A percentile compares a stretch with the other conserved stretches of the same genome.
These are phyloP conservation scores for Leptomonas pyrrhocoris DNA, from an alignment of 208 protist species.

Conservation along the genomic window DNA sequence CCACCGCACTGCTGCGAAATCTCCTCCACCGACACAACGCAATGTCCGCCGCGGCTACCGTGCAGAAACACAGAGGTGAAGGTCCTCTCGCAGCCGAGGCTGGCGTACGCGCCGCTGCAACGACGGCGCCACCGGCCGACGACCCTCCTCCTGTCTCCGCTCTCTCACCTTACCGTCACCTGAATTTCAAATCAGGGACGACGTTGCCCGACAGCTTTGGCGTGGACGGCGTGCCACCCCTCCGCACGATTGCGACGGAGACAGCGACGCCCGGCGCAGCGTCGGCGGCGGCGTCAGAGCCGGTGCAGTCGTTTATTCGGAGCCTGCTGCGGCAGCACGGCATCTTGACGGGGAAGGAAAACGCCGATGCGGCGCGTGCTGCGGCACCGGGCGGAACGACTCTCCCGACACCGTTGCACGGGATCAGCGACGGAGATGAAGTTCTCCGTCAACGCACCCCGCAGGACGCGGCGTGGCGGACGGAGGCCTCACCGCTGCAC, in stretches of 20 bases:
- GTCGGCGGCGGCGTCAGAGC: slow-evolving; percentile 2
- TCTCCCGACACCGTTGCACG: too few relatives aligned
- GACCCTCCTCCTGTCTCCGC: slow-evolving; percentile 3
- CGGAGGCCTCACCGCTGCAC: too few relatives aligned
- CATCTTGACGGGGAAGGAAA: slow-evolving; percentile 3
- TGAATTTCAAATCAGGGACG: slow-evolving; percentile 9
- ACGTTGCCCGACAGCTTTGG: not conserved
- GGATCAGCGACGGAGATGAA: too few relatives aligned
- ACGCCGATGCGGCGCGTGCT: not conserved
- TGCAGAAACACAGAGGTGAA: not conserved
- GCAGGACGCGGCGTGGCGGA: too few relatives aligned
- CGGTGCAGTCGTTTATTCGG: slow-evolving; percentile 14
- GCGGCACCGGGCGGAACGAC: not conserved
- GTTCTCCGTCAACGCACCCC: too few relatives aligned
- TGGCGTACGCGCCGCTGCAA: not conserved
- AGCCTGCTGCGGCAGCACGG: slow-evolving; percentile 19
- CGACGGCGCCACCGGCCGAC: not conserved
- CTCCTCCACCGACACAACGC: not conserved
- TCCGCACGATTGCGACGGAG: not conserved
- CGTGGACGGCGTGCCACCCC: too few relatives aligned
- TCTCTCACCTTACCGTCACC: slow-evolving; percentile 6
- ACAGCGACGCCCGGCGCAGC: not conserved
- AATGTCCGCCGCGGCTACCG: not conserved
- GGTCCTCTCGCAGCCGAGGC: too few relatives aligned
- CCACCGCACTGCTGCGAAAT: not conserved